phyloP scores from a whole-genome alignment of 768 basidiomycete genomes.

The Pisolithus marmoratus region DNA sequence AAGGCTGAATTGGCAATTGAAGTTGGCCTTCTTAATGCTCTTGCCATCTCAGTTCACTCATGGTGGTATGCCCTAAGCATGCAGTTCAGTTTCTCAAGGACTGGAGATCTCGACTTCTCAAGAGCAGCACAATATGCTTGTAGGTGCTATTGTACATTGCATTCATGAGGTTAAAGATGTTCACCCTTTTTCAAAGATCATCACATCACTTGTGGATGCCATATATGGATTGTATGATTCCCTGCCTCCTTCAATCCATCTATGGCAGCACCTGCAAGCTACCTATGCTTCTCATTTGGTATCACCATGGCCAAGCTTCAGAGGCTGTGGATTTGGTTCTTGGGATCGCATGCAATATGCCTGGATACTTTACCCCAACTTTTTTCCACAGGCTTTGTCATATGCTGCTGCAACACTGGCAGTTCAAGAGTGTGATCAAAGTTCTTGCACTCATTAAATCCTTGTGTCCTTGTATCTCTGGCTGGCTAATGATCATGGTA shows the following conservation, averaged over 20 bases:
- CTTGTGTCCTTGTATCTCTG: constrained; percentile 9
- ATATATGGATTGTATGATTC: constrained; percentile 33
- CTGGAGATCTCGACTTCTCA: constrained; percentile 19
- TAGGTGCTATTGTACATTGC: constrained; percentile 33
- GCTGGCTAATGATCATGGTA: constrained; percentile 4
- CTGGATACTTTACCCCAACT: constrained; percentile 34
- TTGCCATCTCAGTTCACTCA: constrained; percentile 29
- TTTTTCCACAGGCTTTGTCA: constrained; percentile 34
- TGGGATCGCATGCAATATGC: constrained; percentile 29
- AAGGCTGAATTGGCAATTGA: constrained; percentile 19
- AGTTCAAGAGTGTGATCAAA: constrained; percentile 31
- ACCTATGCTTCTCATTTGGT: constrained; percentile 36
- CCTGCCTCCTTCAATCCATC: constrained; percentile 32
- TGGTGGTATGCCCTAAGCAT: constrained; percentile 17
- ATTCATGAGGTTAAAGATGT: constrained; percentile 31
- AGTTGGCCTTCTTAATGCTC: constrained; percentile 13
- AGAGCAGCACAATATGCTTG: constrained; percentile 30
- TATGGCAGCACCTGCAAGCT: constrained; percentile 39
- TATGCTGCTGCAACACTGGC: constrained; percentile 36
- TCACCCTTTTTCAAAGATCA: constrained; percentile 24
- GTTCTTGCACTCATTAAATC: constrained; percentile 19
- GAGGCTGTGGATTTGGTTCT: constrained; percentile 37
- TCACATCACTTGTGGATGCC: constrained; percentile 29
- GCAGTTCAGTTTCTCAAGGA: constrained; percentile 33
- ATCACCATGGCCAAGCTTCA: constrained; percentile 32